A percentile compares a stretch with the other conserved stretches of the same genome.
phyloP scores from a whole-genome alignment of 116 monocot genomes.

The Cymodocea nodosa region DNA sequence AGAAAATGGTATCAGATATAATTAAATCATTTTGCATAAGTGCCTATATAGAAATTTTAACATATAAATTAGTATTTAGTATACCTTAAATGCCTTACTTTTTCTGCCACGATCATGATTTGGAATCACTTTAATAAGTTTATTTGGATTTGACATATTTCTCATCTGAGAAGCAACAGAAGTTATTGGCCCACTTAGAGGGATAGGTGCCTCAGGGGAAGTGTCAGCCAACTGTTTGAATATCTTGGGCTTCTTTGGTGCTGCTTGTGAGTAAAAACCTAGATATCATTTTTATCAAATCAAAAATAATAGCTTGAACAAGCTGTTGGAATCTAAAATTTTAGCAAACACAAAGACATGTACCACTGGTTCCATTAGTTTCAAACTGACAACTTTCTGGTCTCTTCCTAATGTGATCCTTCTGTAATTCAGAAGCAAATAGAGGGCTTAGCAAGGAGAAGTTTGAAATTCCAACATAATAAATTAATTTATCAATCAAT shows the following conservation, averaged over 20 bases:
- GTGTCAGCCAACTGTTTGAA: slow-evolving; percentile 38
- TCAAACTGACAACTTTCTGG: slow-evolving; percentile 54
- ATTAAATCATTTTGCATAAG: too few species aligned
- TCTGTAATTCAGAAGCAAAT: slow-evolving; percentile 30
- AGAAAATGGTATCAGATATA: too few species aligned
- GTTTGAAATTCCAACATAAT: too few species aligned
- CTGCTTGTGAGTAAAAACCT: slow-evolving; percentile 58
- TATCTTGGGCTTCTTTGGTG: slow-evolving; percentile 65
- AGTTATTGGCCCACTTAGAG: slow-evolving; percentile 38
- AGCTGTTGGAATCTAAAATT: background rate
- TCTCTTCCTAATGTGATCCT: slow-evolving; percentile 60
- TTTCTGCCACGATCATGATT: slow-evolving; percentile 70
- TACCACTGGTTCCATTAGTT: slow-evolving; percentile 64
- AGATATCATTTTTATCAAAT: background rate
- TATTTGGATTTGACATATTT: slow-evolving; percentile 86
- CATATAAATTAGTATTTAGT: too few species aligned
- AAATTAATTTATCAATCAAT: too few species aligned
- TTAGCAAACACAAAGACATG: background rate
- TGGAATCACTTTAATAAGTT: slow-evolving; percentile 69
- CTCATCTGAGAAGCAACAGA: slow-evolving; percentile 94
- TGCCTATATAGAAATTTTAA: too few species aligned
- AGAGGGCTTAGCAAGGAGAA: too few species aligned
- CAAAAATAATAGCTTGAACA: background rate
- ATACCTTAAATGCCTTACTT: slow-evolving; percentile 70
- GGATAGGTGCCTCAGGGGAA: slow-evolving; percentile 33